Evolutionary conservation across 225 moss, liverwort and hornwort genomes (phyloP).

Genomic region (Bryoerythrophyllum caledonicum): DNA sequence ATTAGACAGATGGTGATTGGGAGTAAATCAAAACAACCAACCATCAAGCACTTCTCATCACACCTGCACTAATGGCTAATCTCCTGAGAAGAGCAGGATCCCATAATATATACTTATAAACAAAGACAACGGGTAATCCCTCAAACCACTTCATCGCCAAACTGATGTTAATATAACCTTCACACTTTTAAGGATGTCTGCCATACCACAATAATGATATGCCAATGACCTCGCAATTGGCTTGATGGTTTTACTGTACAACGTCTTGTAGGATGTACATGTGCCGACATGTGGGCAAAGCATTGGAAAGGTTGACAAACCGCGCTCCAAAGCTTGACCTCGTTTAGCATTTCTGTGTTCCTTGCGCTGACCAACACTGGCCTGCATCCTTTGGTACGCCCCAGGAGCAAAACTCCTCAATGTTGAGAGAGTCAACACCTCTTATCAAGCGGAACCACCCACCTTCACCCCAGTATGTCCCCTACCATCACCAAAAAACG

Average conservation of each 20-base stretch:
- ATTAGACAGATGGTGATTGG: too few relatives aligned
- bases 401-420: constrained; percentile 74
- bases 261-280: background rate
- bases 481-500: constrained; percentile 44
- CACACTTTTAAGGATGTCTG: background rate
- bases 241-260: background rate
- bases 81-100: too few relatives aligned
- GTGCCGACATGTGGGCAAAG: background rate
- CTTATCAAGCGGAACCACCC: constrained; percentile 84
- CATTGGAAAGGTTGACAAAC: too few relatives aligned
- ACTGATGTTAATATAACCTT: background rate
- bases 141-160: background rate
- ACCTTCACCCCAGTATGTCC: constrained; percentile 91
- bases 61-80: background rate
- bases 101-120: too few relatives aligned
- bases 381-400: constrained; percentile 87
- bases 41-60: too few relatives aligned
- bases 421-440: constrained; percentile 76
- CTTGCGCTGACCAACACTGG: constrained; percentile 80
- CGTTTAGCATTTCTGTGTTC: constrained; percentile 47
- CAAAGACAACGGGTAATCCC: too few relatives aligned
- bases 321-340: too few relatives aligned
- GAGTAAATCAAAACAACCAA: too few relatives aligned
- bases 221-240: background rate
- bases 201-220: background rate